These are phyloP conservation scores for Aspergillus japonicus DNA, from an alignment of 2,329 filamentous ascomycete species.

Conservation along the genomic window DNA sequence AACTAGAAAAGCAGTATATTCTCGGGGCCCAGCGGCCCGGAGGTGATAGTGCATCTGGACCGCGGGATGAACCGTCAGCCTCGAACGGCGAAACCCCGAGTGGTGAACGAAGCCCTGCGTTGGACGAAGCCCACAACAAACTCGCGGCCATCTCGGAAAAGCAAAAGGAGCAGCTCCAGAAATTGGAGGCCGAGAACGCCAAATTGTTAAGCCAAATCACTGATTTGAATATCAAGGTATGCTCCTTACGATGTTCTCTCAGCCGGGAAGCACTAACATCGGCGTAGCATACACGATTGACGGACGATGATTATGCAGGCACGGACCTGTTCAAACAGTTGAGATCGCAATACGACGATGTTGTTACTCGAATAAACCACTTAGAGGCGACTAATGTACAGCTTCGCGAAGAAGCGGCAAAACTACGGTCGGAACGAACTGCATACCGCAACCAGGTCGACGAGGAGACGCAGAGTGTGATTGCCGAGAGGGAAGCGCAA, in stretches of 20 bases:
- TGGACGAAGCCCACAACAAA: constrained; percentile 75
- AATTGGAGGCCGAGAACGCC: constrained; percentile 74
- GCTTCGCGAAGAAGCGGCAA: constrained; percentile 80
- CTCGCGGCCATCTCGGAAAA: constrained; percentile 73
- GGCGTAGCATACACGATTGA: constrained; percentile 63
- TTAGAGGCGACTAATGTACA: constrained; percentile 85
- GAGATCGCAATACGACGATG: constrained; percentile 85
- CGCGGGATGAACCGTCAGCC: constrained; percentile 52
- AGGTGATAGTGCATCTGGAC: constrained; percentile 48
- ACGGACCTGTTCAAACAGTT: constrained; percentile 93
- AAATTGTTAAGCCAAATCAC: constrained; percentile 75
- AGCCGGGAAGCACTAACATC: constrained; percentile 4
- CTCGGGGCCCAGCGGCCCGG: constrained; percentile 59
- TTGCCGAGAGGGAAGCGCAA: constrained; percentile 77
- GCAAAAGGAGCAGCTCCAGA: constrained; percentile 84
- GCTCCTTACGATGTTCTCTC: neutral
- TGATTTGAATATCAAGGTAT: constrained; percentile 61
- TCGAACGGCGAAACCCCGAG: constrained; percentile 56
- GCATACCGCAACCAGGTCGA: constrained; percentile 78
- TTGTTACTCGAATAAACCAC: constrained; percentile 88
- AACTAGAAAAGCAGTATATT: constrained; percentile 85
- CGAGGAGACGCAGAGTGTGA: constrained; percentile 69
- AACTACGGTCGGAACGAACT: constrained; percentile 79
- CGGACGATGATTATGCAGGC: constrained; percentile 90
- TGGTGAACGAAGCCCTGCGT: constrained; percentile 61